Evolutionary conservation across 1,139 yeast genomes (phyloP).

Genomic region (Starmera stellimalicola): DNA sequence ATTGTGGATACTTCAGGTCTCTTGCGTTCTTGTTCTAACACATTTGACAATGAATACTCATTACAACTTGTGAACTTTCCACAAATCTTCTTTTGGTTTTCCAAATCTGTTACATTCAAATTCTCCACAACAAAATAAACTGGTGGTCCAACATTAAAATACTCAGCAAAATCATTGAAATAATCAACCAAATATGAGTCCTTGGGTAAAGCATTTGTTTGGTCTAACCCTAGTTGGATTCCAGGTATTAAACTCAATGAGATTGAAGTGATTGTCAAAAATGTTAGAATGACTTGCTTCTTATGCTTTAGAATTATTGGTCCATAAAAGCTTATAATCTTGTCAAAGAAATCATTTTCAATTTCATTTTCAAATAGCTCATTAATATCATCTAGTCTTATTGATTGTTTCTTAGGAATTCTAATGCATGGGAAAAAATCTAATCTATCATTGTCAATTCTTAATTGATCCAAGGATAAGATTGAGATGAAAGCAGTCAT

Average conservation of each 20-base stretch:
- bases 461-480: slow-evolving; percentile 54
- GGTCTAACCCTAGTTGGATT: slow-evolving; percentile 76
- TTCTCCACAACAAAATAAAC: slow-evolving; percentile 70
- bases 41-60: slow-evolving; percentile 66
- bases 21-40: slow-evolving; percentile 80
- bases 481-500: slow-evolving; percentile 74
- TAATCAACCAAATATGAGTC: slow-evolving; percentile 76
- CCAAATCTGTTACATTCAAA: slow-evolving; percentile 50
- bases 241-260: slow-evolving; percentile 63
- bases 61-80: slow-evolving; percentile 84
- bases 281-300: slow-evolving; percentile 41
- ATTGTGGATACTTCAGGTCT: slow-evolving; percentile 57
- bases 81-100: slow-evolving; percentile 65
- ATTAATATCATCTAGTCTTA: slow-evolving; percentile 13
- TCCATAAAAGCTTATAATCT: slow-evolving; percentile 37
- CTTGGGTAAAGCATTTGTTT: slow-evolving; percentile 75
- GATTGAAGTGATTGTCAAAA: slow-evolving; percentile 54
- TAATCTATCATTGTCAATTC: slow-evolving; percentile 48
- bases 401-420: slow-evolving; percentile 8
- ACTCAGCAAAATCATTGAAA: slow-evolving; percentile 64
- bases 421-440: slow-evolving; percentile 51
- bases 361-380: slow-evolving; percentile 17
- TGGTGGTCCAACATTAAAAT: slow-evolving; percentile 86
- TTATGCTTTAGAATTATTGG: slow-evolving; percentile 46
- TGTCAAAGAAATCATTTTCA: slow-evolving; percentile 25